phyloP scores from a whole-genome alignment of 805 yeast species.

The Wickerhamomyces subpelliculosus region DNA sequence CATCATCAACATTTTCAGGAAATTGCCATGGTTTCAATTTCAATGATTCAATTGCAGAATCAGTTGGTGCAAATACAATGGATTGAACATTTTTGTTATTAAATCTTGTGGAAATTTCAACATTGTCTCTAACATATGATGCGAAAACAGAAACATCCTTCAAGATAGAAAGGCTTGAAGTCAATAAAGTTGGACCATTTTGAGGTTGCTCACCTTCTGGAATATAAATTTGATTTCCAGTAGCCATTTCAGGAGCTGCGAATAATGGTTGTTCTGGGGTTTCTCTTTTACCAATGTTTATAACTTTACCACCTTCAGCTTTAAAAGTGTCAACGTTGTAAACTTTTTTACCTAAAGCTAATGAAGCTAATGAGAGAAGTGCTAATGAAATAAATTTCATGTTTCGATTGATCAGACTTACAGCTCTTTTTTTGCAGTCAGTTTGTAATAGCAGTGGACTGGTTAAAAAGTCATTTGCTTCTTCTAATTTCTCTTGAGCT shows the following conservation, averaged over 20 bases:
- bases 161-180: slow-evolving; percentile 25
- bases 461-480: too few relatives aligned
- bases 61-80: slow-evolving; percentile 66
- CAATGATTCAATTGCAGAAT: slow-evolving; percentile 48
- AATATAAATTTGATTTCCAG: slow-evolving; percentile 5
- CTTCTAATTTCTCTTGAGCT: too few relatives aligned
- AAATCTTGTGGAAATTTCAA: slow-evolving; percentile 40
- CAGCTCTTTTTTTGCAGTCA: too few relatives aligned
- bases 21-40: slow-evolving; percentile 75
- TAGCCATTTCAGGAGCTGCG: slow-evolving; percentile 8
- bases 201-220: slow-evolving; percentile 24
- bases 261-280: slow-evolving; percentile 14
- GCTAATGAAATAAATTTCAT: background rate
- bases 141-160: slow-evolving; percentile 54
- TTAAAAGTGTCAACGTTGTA: background rate
- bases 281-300: slow-evolving; percentile 1
- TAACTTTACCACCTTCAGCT: background rate
- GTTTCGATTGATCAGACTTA: too few relatives aligned
- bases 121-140: slow-evolving; percentile 61
- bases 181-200: slow-evolving; percentile 20
- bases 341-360: background rate
- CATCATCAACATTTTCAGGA: slow-evolving; percentile 43
- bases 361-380: background rate
- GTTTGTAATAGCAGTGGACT: too few relatives aligned
- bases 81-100: slow-evolving; percentile 34